Evolutionary conservation across 768 basidiomycete genomes (phyloP), one percentile per base, ranked within the genome.

Genomic region (Tulasnella sp.): DNA sequence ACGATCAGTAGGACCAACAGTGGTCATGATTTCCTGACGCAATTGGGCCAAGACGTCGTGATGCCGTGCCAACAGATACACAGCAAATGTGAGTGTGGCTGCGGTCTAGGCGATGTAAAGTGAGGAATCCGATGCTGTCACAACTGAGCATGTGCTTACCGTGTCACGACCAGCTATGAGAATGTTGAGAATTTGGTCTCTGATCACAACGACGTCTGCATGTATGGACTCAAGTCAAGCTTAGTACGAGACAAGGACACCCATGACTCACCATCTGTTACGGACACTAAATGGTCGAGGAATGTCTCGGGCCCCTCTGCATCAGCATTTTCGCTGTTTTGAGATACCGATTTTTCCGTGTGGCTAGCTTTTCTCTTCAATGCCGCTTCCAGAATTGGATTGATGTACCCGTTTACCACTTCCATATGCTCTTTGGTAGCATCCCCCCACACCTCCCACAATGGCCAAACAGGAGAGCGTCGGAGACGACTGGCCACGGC

Each of bases 161-260:
- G 86, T 87, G 65, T 90, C 86, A 48, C 86, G 66, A 20, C 82
- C 74, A 4, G 86, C 86, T 9, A 88, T 67, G 2, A 90, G 67
- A 62, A 87, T 77, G 59, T 77, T 88, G 42, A 88, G 69, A 10
- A 88, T 64, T 56, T 89, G 81, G 64, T 88, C 83, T 19, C 81
- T 76, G 48, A 90, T 82, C 37, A 78, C 62, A 6, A 74, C 68
- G 9, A 66, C 65, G 60, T 87, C 84, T 87, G 58, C 45, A 46
- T 27, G 44, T 5, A 45, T 33, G 24, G 45, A 37, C 43, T 9
- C 25, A 57, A 27, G 20, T 7, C 41, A 15, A 2, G 5, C 43
- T 28, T 7, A 6, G 44, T 37, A 46, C 37, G 3, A 10, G 24
- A 20, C 13, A 49, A 44, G 8, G 20, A 10, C 12, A 13, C 3